These are phyloP conservation scores for Letharia columbiana DNA, from an alignment of 495 filamentous ascomycete genomes.

Conservation along the genomic window DNA sequence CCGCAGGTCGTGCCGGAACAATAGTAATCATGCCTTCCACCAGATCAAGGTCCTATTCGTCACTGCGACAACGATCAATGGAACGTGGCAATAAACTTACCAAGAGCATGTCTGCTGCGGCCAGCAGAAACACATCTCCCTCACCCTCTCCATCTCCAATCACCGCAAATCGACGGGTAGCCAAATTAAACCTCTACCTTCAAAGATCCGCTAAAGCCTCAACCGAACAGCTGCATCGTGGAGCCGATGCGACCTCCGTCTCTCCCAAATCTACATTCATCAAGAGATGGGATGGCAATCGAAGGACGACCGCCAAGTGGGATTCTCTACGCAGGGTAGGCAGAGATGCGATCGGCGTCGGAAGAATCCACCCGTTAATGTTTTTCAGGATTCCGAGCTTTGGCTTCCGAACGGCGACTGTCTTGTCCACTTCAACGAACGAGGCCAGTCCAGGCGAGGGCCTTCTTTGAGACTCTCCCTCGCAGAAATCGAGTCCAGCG, in stretches of 20 bases:
- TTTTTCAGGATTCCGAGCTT: constrained; percentile 50
- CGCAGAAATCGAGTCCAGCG: constrained; percentile 38
- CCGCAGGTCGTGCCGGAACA: not conserved
- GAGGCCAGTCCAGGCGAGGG: constrained; percentile 50
- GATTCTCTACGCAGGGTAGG: constrained; percentile 46
- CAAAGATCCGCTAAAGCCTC: constrained; percentile 13
- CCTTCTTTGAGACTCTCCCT: constrained; percentile 53
- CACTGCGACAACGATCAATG: constrained; percentile 13
- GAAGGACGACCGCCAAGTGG: constrained; percentile 41
- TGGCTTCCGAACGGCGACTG: constrained; percentile 57
- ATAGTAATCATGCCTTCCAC: constrained; percentile 10
- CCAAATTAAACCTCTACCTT: constrained; percentile 21
- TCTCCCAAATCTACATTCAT: constrained; percentile 20
- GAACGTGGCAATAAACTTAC: constrained; percentile 15
- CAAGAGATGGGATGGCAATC: constrained; percentile 50
- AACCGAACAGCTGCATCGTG: constrained; percentile 7
- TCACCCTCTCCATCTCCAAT: constrained; percentile 9
- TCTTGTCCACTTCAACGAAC: constrained; percentile 50
- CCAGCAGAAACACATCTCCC: constrained; percentile 8
- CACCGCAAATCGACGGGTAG: constrained; percentile 12
- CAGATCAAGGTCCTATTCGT: constrained; percentile 10
- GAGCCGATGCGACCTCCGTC: constrained; percentile 3
- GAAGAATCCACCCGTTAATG: constrained; percentile 11
- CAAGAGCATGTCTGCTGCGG: constrained; percentile 14
- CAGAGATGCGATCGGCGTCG: not conserved